phyloP scores from a whole-genome alignment of 805 yeast genomes.

The Grigorovia humatica region DNA sequence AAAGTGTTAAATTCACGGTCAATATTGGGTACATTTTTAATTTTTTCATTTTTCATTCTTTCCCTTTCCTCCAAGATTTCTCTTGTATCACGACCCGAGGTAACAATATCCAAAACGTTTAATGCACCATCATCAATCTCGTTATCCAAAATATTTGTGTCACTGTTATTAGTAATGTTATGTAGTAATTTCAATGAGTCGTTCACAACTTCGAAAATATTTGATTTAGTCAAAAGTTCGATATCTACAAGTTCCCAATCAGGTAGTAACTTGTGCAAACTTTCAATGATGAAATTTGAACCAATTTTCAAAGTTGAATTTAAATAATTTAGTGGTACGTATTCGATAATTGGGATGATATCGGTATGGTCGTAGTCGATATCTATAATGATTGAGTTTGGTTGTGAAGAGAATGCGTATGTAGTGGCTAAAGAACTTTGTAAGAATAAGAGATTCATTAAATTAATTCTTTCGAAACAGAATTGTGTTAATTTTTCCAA shows the following conservation, averaged over 20 bases:
- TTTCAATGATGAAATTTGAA: slow-evolving; percentile 50
- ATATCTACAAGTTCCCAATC: slow-evolving; percentile 46
- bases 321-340: slow-evolving; percentile 49
- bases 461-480: slow-evolving; percentile 60
- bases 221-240: slow-evolving; percentile 63
- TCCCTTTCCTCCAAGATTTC: slow-evolving; percentile 62
- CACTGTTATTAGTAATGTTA: slow-evolving; percentile 34
- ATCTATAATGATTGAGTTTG: slow-evolving; percentile 67
- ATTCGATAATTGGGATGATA: slow-evolving; percentile 70
- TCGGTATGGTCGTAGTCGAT: slow-evolving; percentile 70
- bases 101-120: slow-evolving; percentile 83
- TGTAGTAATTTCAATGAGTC: slow-evolving; percentile 52
- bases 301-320: slow-evolving; percentile 44
- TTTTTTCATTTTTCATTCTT: slow-evolving; percentile 30
- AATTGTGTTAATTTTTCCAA: slow-evolving; percentile 65
- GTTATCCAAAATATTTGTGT: slow-evolving; percentile 21
- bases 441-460: slow-evolving; percentile 61
- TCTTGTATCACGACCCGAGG: slow-evolving; percentile 57
- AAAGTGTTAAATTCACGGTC: slow-evolving; percentile 69
- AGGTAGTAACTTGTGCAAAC: slow-evolving; percentile 47
- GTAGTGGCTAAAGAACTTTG: slow-evolving; percentile 61
- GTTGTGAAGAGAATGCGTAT: slow-evolving; percentile 59
- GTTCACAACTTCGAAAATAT: slow-evolving; percentile 69
- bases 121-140: slow-evolving; percentile 54
- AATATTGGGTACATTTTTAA: slow-evolving; percentile 38